A percentile compares a stretch with the other conserved stretches of the same genome.
Evolutionary conservation across 2,329 filamentous ascomycete genomes (phyloP).

Genomic region (Monilinia polystroma): DNA sequence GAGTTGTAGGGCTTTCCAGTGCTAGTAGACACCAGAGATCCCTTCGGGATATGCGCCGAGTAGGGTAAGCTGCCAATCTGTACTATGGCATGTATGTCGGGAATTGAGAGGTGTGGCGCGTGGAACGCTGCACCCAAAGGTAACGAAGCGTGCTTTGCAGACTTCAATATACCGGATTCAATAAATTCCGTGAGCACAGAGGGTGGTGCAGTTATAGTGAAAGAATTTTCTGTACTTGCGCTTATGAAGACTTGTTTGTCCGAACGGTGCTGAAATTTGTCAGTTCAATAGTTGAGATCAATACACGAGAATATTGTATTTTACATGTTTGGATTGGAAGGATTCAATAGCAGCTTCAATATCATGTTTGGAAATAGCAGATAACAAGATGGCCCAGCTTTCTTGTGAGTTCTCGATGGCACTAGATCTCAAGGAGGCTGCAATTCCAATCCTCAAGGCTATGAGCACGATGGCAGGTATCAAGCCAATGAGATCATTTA

Average conservation of each 20-base stretch:
- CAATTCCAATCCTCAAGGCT: background rate
- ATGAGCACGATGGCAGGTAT: background rate
- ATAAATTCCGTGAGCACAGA: background rate
- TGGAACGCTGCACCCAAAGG: background rate
- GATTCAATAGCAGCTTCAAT: background rate
- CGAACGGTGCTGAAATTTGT: background rate
- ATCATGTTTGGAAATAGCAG: background rate
- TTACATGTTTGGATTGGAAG: background rate
- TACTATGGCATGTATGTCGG: background rate
- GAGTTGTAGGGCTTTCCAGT: background rate
- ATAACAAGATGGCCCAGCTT: background rate
- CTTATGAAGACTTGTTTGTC: background rate
- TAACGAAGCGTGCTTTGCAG: background rate
- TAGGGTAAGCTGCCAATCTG: background rate
- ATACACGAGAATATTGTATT: background rate
- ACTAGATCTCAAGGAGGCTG: background rate
- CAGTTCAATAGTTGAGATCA: background rate
- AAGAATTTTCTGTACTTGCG: background rate
- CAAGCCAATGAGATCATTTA: background rate
- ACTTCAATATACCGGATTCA: background rate
- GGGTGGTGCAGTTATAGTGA: background rate
- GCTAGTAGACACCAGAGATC: background rate
- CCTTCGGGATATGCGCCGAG: background rate
- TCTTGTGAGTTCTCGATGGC: background rate
- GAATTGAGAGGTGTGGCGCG: background rate